Base-by-base conservation (phyloP, 2,329 filamentous ascomycete genomes). In the Colletotrichum paranaense region DNA sequence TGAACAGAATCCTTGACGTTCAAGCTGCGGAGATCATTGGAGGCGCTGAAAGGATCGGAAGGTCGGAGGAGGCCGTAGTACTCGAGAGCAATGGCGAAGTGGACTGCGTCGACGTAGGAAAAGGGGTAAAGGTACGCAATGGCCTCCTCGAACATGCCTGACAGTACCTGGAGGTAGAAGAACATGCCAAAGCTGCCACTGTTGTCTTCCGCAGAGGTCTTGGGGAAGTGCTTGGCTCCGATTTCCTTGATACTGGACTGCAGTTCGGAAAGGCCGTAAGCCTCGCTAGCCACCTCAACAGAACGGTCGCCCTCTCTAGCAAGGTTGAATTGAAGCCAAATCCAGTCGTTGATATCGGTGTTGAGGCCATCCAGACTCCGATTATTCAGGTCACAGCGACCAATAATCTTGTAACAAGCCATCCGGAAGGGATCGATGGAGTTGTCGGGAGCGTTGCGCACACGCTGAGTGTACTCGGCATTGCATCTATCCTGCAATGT, bases 361-460 rank as follows among this genome's bases (percentile, higher is more conserved):
- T 89, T 90, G 46, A 93, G 83, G 58, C 88, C 89, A 28, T 92
- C 90, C 35, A 93, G 82, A 76, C 88, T 90, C 75, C 92, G 89
- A 81, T 92, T 91, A 79, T 85, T 86, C 30, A 93, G 84, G 78
- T 93, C 92, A 77, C 91, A 92, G 58, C 92, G 95, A 58, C 97
- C 97, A 77, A 99, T 93, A 74, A 99, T 92, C 87, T 99, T 98
- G 88, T 98, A 98, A 82, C 97, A 98, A 60, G 96, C 95, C 91
- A 98, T 95, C 67, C 95, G 92, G 85, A 97, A 99, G 30, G 97
- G 97, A 81, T 99, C 97, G 75, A 97, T 92, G 1, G 94, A 94
- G 80, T 95, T 93, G 72, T 97, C 94, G 0, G 94, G 94, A 0
- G 94, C 94, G 78, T 97, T 94, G 76, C 94, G 92, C 30, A 92